A percentile compares a stretch with the other conserved stretches of the same genome.
phyloP scores from a whole-genome alignment of 208 protist genomes.

The Phytomonas sp. region DNA sequence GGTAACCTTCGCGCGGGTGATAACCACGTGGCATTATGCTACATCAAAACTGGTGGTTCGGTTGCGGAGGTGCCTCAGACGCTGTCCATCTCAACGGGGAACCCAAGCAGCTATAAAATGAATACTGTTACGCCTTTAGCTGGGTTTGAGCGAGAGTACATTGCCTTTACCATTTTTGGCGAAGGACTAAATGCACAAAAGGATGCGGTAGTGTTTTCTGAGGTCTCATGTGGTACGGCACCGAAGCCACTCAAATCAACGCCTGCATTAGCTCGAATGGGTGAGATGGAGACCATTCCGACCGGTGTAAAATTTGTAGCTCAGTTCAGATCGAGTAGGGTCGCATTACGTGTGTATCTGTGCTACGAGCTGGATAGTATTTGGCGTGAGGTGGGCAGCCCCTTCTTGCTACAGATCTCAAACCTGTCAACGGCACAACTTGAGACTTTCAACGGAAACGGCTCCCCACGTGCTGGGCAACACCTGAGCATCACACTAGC shows the following conservation, averaged over 20 bases:
- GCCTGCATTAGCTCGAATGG: slow-evolving; percentile 26
- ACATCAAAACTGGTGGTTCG: slow-evolving; percentile 47
- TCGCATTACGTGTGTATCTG: slow-evolving; percentile 29
- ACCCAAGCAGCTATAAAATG: slow-evolving; percentile 61
- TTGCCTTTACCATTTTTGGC: slow-evolving; percentile 52
- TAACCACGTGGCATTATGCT: slow-evolving; percentile 62
- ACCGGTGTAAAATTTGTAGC: slow-evolving; percentile 42
- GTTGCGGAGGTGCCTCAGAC: slow-evolving; percentile 83
- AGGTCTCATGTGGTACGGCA: slow-evolving; percentile 35
- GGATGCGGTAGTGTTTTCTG: slow-evolving; percentile 65
- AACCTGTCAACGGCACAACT: slow-evolving; percentile 34
- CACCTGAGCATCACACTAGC: slow-evolving; percentile 47
- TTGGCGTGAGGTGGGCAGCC: slow-evolving; percentile 57
- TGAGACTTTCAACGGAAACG: slow-evolving; percentile 15
- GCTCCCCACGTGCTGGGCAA: slow-evolving; percentile 61
- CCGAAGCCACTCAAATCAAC: slow-evolving; percentile 24
- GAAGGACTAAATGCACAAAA: slow-evolving; percentile 22
- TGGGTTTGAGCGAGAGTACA: slow-evolving; percentile 62
- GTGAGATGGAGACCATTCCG: slow-evolving; percentile 22
- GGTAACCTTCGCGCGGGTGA: slow-evolving; percentile 17
- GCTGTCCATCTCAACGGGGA: slow-evolving; percentile 36
- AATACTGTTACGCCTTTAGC: slow-evolving; percentile 16
- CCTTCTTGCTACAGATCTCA: slow-evolving; percentile 32
- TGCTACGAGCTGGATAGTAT: slow-evolving; percentile 43
- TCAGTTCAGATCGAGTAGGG: slow-evolving; percentile 38